phyloP scores from a whole-genome alignment of 495 filamentous ascomycete genomes.

The Penicillium waksmanii region DNA sequence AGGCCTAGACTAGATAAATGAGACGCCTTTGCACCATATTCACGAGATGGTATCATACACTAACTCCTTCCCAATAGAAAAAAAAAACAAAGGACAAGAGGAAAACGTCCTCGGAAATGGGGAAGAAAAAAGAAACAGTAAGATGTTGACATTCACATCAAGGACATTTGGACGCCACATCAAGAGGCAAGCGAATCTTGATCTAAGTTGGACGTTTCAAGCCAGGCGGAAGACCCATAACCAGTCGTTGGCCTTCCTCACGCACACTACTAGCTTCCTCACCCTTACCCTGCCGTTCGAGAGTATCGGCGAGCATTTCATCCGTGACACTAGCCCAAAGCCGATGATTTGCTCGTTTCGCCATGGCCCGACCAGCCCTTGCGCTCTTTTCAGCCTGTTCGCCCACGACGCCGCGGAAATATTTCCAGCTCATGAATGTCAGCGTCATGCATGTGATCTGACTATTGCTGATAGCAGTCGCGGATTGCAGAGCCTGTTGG shows the following conservation, averaged over 20 bases:
- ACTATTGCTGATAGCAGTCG: slow-evolving; percentile 59
- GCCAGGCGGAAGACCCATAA: slow-evolving; percentile 46
- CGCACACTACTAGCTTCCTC: slow-evolving; percentile 59
- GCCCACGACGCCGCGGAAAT: slow-evolving; percentile 84
- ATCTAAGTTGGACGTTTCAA: slow-evolving; percentile 33
- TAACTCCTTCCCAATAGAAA: slow-evolving; percentile 20
- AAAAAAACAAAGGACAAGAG: slow-evolving; percentile 2
- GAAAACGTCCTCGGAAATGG: background rate
- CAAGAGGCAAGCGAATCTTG: background rate
- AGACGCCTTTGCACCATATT: background rate
- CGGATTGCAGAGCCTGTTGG: slow-evolving; percentile 62
- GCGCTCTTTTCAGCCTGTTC: slow-evolving; percentile 91
- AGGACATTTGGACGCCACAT: no score
- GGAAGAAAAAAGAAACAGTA: slow-evolving; percentile 20
- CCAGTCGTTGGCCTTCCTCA: slow-evolving; percentile 48
- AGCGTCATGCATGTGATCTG: slow-evolving; percentile 83
- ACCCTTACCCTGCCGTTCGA: slow-evolving; percentile 70
- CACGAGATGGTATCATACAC: slow-evolving; percentile 4
- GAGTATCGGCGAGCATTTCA: slow-evolving; percentile 74
- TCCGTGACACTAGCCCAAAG: slow-evolving; percentile 87
- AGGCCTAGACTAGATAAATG: background rate
- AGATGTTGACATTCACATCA: background rate
- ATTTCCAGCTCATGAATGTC: slow-evolving; percentile 80
- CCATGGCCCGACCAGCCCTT: slow-evolving; percentile 71
- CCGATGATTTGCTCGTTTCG: slow-evolving; percentile 71